These are phyloP conservation scores for Penicillium alfredii DNA, from an alignment of 495 filamentous ascomycete genomes.

Conservation along the genomic window DNA sequence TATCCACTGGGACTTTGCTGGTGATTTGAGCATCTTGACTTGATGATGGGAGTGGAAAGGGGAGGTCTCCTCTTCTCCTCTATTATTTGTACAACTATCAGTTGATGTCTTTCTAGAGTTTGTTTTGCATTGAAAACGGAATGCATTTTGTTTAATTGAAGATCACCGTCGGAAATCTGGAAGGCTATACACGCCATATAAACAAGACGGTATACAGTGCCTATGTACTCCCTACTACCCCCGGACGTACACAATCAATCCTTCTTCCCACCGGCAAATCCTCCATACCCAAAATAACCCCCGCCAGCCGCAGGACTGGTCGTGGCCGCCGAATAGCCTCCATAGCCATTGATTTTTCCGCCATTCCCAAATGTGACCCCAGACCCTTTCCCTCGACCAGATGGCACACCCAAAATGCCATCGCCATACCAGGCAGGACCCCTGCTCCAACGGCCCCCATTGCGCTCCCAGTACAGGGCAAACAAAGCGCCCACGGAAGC, in stretches of 20 bases:
- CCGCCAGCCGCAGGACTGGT: slow-evolving; percentile 17
- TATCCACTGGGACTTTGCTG: slow-evolving; percentile 1
- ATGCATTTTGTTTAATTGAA: too few species aligned
- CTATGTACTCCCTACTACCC: background rate
- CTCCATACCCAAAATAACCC: slow-evolving; percentile 34
- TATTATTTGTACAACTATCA: background rate
- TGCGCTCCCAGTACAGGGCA: slow-evolving; percentile 42
- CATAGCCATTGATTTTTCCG: slow-evolving; percentile 46
- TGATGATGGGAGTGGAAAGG: slow-evolving; percentile 2
- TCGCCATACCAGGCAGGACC: slow-evolving; percentile 31
- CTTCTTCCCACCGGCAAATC: slow-evolving; percentile 45
- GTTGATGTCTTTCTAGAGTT: background rate
- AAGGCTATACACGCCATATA: too few species aligned
- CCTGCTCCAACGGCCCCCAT: slow-evolving; percentile 29
- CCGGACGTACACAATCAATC: slow-evolving; percentile 38
- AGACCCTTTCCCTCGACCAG: slow-evolving; percentile 22
- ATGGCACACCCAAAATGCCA: slow-evolving; percentile 39
- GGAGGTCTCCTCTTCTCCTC: too few species aligned
- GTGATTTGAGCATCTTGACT: slow-evolving; percentile 3
- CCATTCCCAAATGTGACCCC: slow-evolving; percentile 42
- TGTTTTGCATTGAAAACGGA: too few species aligned
- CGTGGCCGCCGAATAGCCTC: slow-evolving; percentile 34
- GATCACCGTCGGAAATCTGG: too few species aligned
- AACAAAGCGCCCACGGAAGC: slow-evolving; percentile 42
- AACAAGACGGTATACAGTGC: too few species aligned